A percentile compares a stretch with the other conserved stretches of the same genome.
Conservation (phyloP, 371 early-diverging fungal genomes). For the Dentiscutata heterogama region DNA sequence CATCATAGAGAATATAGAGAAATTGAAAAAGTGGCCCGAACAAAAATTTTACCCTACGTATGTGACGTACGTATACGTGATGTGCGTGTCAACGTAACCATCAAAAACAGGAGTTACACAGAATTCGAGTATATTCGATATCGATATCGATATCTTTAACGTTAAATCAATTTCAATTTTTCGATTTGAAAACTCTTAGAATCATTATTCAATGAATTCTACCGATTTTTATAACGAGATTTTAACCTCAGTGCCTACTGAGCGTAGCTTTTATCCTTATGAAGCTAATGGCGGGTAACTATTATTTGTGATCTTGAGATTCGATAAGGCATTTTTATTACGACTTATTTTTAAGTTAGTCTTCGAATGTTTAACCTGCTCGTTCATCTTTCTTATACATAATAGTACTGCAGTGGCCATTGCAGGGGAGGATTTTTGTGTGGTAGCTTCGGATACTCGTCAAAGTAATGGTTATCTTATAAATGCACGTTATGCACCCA, state of each 20-base stretch:
- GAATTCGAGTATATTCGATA: not conserved
- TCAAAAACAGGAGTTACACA: not conserved
- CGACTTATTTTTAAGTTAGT: not conserved
- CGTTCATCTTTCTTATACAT: not conserved
- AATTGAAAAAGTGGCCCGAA: too few species aligned
- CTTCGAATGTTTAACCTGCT: not conserved
- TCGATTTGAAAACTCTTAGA: not conserved
- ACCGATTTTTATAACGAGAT: not conserved
- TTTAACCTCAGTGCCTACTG: slow-evolving; percentile 59
- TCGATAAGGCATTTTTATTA: not conserved
- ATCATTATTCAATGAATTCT: not conserved
- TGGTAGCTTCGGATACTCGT: slow-evolving; percentile 98
- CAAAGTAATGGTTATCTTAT: slow-evolving; percentile 97
- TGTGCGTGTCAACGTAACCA: not conserved
- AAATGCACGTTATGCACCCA: slow-evolving; percentile 95
- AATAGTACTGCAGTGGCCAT: slow-evolving; percentile 93
- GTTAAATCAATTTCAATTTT: too few species aligned
- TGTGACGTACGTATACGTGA: too few species aligned
- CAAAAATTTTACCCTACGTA: too few species aligned
- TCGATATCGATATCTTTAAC: too few species aligned
- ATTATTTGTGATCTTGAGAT: not conserved
- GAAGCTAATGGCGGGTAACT: slow-evolving; percentile 82
- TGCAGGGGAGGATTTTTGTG: slow-evolving; percentile 94
- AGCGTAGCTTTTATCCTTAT: slow-evolving; percentile 79
- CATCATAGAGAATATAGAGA: slow-evolving; percentile 52